phyloP scores from a whole-genome alignment of 306 rosid species.

The Vigna angularis region DNA sequence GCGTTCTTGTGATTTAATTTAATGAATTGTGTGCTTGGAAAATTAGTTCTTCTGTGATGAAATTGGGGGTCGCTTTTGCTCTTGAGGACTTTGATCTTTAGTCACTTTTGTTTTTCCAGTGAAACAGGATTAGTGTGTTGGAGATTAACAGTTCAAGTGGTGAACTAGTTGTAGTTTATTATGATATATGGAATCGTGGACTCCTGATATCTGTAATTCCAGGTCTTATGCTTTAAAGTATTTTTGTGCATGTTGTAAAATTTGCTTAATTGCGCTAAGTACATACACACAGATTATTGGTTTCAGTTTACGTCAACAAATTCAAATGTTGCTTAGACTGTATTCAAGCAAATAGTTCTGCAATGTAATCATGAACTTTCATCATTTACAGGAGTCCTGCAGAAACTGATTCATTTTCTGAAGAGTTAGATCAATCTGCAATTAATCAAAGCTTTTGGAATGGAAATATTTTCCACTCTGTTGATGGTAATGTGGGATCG shows the following conservation, averaged over 20 bases:
- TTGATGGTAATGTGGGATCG: background rate
- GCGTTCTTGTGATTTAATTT: conserved; percentile 26
- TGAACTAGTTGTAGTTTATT: background rate
- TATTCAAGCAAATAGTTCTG: background rate
- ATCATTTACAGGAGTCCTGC: background rate
- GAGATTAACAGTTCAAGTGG: background rate
- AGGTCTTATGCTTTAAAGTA: background rate
- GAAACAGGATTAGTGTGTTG: background rate
- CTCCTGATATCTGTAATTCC: conserved; percentile 1
- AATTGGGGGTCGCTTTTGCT: background rate
- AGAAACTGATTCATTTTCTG: conserved; percentile 21
- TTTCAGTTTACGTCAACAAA: background rate
- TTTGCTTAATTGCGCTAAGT: background rate
- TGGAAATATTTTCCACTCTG: background rate
- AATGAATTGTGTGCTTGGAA: conserved; percentile 1
- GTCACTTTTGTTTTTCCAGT: background rate
- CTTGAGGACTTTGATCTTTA: background rate
- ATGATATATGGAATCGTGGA: background rate
- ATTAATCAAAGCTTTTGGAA: background rate
- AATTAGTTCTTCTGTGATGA: background rate
- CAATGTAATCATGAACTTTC: background rate
- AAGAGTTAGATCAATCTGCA: conserved; percentile 2
- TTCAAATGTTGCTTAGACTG: background rate
- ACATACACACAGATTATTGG: background rate
- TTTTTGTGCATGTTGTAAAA: background rate